Evolutionary conservation across 148 eudicot genomes (phyloP).

Genomic region (Vaccinium myrtillus): DNA sequence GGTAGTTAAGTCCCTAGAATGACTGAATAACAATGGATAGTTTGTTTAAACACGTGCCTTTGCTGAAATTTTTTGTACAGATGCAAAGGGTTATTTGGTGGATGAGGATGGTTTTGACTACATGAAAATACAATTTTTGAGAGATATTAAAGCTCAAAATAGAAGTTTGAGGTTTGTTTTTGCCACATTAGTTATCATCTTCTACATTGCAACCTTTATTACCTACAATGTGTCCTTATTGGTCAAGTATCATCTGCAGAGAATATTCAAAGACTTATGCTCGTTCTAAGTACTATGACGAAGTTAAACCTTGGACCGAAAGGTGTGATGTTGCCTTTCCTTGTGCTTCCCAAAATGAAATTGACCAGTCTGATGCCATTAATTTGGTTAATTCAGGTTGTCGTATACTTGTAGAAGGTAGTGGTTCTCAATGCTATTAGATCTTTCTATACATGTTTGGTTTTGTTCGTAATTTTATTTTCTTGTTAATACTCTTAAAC

Average conservation of each 20-base stretch:
- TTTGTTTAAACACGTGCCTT: conserved; percentile 17
- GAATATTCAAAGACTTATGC: conserved; percentile 98
- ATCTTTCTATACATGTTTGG: background rate
- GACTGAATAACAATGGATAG: conserved; percentile 1
- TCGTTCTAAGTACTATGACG: conserved; percentile 92
- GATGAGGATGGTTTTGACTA: conserved; percentile 97
- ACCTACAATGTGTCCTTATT: conserved; percentile 11
- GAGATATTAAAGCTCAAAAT: conserved; percentile 86
- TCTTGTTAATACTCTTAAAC: background rate
- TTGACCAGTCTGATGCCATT: conserved; percentile 90
- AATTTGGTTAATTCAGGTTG: conserved; percentile 93
- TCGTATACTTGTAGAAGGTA: conserved; percentile 92
- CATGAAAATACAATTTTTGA: conserved; percentile 76
- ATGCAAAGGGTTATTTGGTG: conserved; percentile 96
- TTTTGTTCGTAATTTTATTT: background rate
- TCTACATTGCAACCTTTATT: background rate
- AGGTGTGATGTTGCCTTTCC: conserved; percentile 97
- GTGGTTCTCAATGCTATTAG: conserved; percentile 5
- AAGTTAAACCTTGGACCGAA: conserved; percentile 96
- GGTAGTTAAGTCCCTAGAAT: background rate
- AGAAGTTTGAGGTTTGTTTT: conserved; percentile 79
- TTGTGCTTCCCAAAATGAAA: conserved; percentile 91
- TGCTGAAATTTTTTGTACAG: conserved; percentile 38
- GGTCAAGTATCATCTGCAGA: conserved; percentile 42
- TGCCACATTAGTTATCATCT: conserved; percentile 1